A percentile compares a stretch with the other conserved stretches of the same genome.
Evolutionary conservation across 2,329 filamentous ascomycete species (phyloP).

Genomic region (Xylariomycetidae sp.): DNA sequence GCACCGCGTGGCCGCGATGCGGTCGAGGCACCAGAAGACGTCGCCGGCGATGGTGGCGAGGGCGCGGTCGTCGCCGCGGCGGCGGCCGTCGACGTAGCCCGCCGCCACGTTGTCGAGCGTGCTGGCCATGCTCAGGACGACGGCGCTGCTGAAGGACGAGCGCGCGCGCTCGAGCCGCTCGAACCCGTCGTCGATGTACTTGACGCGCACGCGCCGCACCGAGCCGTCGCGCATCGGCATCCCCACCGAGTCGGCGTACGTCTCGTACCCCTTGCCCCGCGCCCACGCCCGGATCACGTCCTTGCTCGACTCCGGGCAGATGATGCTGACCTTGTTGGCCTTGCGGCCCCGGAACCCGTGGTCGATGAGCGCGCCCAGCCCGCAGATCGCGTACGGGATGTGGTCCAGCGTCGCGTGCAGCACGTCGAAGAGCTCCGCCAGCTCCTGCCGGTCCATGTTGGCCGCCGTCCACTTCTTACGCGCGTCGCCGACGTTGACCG

Average conservation of each 20-base stretch:
- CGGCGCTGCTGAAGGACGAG: constrained; percentile 12
- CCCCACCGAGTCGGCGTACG: constrained; percentile 36
- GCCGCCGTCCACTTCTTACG: constrained; percentile 11
- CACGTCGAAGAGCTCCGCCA: constrained; percentile 34
- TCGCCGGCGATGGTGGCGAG: constrained; percentile 16
- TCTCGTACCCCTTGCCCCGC: constrained; percentile 27
- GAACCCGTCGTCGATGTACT: constrained; percentile 30
- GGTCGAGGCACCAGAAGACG: constrained; percentile 18
- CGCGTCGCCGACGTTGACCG: neutral
- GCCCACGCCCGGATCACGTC: constrained; percentile 39
- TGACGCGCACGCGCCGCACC: constrained; percentile 31
- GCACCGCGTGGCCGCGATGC: constrained; percentile 3
- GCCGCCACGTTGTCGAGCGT: constrained; percentile 23
- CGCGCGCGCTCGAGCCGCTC: constrained; percentile 18
- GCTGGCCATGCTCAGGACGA: constrained; percentile 17
- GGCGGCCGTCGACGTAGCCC: constrained; percentile 14
- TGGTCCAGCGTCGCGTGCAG: constrained; percentile 36
- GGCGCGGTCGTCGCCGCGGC: constrained; percentile 5
- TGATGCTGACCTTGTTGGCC: constrained; percentile 33
- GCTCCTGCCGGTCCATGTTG: constrained; percentile 22
- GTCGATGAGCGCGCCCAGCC: constrained; percentile 38
- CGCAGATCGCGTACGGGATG: constrained; percentile 43
- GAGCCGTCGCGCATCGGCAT: constrained; percentile 35
- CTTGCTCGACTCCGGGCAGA: constrained; percentile 33
- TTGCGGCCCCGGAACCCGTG: constrained; percentile 33